Conservation (phyloP, 192 early-diverging fungal species). For the Entrophospora sp. region DNA sequence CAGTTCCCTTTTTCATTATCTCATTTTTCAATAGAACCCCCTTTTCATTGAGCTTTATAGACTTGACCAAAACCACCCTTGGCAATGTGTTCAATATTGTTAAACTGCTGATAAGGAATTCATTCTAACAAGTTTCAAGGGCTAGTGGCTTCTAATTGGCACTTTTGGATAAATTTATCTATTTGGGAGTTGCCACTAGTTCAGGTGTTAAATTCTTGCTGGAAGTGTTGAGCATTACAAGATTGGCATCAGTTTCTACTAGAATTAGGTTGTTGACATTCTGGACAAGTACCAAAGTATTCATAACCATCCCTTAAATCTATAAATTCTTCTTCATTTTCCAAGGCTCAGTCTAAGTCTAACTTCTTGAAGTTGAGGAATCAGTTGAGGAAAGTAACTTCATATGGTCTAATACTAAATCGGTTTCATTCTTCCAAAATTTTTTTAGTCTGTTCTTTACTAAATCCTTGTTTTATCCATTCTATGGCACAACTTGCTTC, state of each 20-base stretch:
- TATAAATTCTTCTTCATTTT: background rate
- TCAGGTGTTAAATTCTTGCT: background rate
- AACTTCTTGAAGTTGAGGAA: background rate
- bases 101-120: background rate
- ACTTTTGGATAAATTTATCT: slow-evolving; percentile 8
- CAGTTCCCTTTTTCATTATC: background rate
- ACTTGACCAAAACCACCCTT: background rate
- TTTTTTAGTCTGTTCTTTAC: slow-evolving; percentile 10
- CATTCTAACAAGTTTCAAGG: background rate
- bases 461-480: background rate
- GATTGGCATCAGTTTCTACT: background rate
- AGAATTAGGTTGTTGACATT: background rate
- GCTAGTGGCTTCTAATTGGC: background rate
- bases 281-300: background rate
- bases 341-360: background rate
- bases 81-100: background rate
- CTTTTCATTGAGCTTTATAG: background rate
- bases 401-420: too few species aligned
- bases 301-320: background rate
- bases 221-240: background rate
- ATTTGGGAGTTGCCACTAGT: background rate
- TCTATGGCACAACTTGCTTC: too few species aligned
- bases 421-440: background rate
- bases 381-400: background rate
- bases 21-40: background rate